Evolutionary conservation across 2,329 filamentous ascomycete species (phyloP).

Genomic region (Clarireedia homoeocarpa): DNA sequence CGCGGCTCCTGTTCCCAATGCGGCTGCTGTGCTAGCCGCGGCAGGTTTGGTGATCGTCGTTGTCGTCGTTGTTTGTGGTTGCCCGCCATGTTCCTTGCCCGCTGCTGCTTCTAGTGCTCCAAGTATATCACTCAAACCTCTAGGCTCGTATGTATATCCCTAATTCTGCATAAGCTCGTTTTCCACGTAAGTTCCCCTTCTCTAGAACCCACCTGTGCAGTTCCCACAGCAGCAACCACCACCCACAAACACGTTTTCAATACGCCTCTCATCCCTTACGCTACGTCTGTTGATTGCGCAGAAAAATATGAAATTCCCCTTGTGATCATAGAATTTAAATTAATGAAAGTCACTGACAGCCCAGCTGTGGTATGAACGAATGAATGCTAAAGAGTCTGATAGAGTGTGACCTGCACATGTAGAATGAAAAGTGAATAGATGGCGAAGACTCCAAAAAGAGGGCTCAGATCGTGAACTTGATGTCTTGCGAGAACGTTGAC

Average conservation of each 20-base stretch:
- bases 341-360: slow-evolving; percentile 21
- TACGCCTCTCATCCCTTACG: slow-evolving; percentile 19
- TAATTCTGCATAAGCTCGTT: background rate
- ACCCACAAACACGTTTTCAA: slow-evolving; percentile 16
- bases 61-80: slow-evolving; percentile 7
- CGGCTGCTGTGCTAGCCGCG: slow-evolving; percentile 18
- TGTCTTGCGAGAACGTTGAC: slow-evolving; percentile 5
- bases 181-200: background rate
- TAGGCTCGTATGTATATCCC: background rate
- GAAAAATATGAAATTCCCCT: background rate
- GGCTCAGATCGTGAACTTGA: slow-evolving; percentile 7
- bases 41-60: slow-evolving; percentile 32
- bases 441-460: slow-evolving; percentile 11
- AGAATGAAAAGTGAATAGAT: slow-evolving; percentile 18
- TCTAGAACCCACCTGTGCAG: slow-evolving; percentile 16
- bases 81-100: background rate
- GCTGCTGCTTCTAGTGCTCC: slow-evolving; percentile 15
- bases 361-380: slow-evolving; percentile 24
- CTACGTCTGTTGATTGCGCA: slow-evolving; percentile 2
- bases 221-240: slow-evolving; percentile 13
- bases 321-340: slow-evolving; percentile 1
- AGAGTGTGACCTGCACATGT: slow-evolving; percentile 26
- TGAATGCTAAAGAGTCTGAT: slow-evolving; percentile 15
- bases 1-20: slow-evolving; percentile 2
- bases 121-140: slow-evolving; percentile 13